A percentile compares a stretch with the other conserved stretches of the same genome.
These are phyloP conservation scores for Populus pruinosa DNA, from an alignment of 345 rosid genomes.

Conservation along the genomic window DNA sequence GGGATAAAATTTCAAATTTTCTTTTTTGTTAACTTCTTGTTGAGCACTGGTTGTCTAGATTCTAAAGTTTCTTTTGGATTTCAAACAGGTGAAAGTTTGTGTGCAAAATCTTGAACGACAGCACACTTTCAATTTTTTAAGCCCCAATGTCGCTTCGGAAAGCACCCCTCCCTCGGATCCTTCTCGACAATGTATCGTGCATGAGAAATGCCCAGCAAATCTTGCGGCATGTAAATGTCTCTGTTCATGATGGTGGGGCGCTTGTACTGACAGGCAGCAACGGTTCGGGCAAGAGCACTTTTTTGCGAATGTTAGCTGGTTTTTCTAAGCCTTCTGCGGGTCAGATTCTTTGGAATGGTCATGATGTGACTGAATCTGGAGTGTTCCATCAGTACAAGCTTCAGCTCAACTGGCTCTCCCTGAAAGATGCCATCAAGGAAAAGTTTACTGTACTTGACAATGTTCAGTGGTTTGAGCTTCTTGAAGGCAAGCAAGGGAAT, in stretches of 20 bases:
- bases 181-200: constrained; percentile 85
- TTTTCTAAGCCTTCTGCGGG: constrained; percentile 83
- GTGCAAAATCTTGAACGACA: not conserved
- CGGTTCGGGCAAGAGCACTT: constrained; percentile 77
- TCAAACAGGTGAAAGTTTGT: too few relatives aligned
- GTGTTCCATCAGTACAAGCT: constrained; percentile 88
- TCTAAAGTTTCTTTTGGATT: too few relatives aligned
- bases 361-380: constrained; percentile 65
- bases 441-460: constrained; percentile 67
- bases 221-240: constrained; percentile 64
- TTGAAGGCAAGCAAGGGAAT: constrained; percentile 70
- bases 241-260: constrained; percentile 79
- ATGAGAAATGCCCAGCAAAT: constrained; percentile 93
- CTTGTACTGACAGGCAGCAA: constrained; percentile 74
- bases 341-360: constrained; percentile 89
- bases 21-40: too few relatives aligned
- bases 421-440: constrained; percentile 74
- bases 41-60: too few relatives aligned
- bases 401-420: constrained; percentile 87
- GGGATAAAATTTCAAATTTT: too few relatives aligned
- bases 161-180: constrained; percentile 63
- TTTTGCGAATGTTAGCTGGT: constrained; percentile 83
- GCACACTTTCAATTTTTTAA: not conserved
- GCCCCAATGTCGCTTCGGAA: constrained; percentile 46
- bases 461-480: constrained; percentile 84